Base-by-base conservation (phyloP, 768 basidiomycete genomes). In the Trametes coccinea region DNA sequence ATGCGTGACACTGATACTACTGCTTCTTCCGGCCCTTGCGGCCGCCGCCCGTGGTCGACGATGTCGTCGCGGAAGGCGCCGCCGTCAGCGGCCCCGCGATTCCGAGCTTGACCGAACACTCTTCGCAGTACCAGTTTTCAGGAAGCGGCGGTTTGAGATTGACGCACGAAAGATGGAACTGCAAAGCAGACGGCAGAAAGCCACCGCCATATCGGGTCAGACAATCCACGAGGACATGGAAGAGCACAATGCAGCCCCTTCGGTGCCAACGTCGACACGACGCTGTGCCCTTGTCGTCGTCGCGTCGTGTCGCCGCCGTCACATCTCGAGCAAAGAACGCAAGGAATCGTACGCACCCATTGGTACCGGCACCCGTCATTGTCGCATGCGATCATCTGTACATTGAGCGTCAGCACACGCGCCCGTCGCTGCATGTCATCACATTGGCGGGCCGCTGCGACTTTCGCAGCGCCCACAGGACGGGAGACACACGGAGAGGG, bases 81-180 rank as follows among this genome's bases (percentile, higher is more conserved):
- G 57, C 58, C 37, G 56, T 49, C 34, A 56, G 51, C 59, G 59
- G 53, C 56, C 52, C 56, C 49, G 48, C 39, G 27, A 62, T 56
- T 30, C 58, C 66, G 53, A 55, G 70, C 60, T 57, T 62, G 56
- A 60, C 73, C 69, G 59, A 73, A 65, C 85, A 87, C n/a, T 82
- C 79, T 7, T 81, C 75, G 65, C 85, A 87, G 61, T 78, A 86
- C 85, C 85, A 87, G 14, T 71, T 71, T 54, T 85, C 84, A 6
- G 84, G 84, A 54, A 84, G 74, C 30, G 82, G 82, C 27, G 80
- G 79, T 65, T 81, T 83, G 55, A 87, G 71, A 57, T 78, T 80
- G 58, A 87, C 84, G 65, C 86, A 87, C 10, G 78, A 76, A 39
- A 87, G 78, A 66, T 87, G 86, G 76, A 86, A 87, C 86, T 87